These are phyloP conservation scores for Jatropha podagrica DNA, from an alignment of 441 rosid species.

Conservation along the genomic window DNA sequence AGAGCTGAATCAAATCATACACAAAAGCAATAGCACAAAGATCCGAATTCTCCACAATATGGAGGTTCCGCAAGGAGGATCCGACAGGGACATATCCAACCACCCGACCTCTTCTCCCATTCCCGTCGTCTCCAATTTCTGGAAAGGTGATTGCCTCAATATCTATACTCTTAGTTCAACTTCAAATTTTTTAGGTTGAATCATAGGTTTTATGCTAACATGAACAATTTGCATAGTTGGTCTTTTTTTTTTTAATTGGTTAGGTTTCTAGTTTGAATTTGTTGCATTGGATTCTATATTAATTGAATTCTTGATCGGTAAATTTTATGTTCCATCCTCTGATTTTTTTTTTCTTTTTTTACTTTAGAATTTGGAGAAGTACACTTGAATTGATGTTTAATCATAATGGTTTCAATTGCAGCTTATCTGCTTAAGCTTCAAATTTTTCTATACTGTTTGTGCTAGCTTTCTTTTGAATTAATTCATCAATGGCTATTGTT, in stretches of 20 bases:
- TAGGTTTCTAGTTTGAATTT: not conserved
- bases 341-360: not conserved
- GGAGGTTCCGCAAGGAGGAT: constrained; percentile 71
- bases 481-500: not conserved
- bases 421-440: not conserved
- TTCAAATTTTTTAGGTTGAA: not conserved
- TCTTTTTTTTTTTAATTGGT: not conserved
- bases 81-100: constrained; percentile 69
- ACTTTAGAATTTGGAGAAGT: not conserved
- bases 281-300: not conserved
- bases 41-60: constrained; percentile 39
- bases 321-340: not conserved
- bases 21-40: not conserved
- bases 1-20: not conserved
- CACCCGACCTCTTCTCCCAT: constrained; percentile 70
- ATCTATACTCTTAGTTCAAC: not conserved
- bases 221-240: too few species aligned
- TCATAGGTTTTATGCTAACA: not conserved
- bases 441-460: not conserved
- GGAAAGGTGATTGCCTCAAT: constrained; percentile 66
- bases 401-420: not conserved
- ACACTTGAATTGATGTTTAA: too few species aligned
- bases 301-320: not conserved
- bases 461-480: not conserved
- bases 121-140: constrained; percentile 77